Conservation (phyloP, 768 basidiomycete species). For the Boletus vinaceobasis region DNA sequence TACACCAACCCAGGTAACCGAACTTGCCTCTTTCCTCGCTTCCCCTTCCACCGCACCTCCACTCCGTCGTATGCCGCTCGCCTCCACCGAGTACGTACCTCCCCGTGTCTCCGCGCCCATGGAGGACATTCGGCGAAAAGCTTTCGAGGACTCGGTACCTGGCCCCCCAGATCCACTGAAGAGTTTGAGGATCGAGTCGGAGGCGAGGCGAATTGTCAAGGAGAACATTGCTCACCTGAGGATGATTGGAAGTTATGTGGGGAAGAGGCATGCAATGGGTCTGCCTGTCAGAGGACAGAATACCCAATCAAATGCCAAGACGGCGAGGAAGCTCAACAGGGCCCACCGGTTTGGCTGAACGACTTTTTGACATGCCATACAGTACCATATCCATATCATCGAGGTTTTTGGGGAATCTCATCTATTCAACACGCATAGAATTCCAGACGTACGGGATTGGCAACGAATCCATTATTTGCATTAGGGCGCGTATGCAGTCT, state of each 20-base stretch:
- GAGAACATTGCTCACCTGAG: conserved; percentile 92
- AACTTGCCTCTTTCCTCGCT: conserved; percentile 91
- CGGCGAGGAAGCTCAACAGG: conserved; percentile 87
- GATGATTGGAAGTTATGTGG: conserved; percentile 92
- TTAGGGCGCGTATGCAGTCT: background rate
- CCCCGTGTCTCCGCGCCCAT: conserved; percentile 39
- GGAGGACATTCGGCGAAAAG: conserved; percentile 26
- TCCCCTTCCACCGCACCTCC: conserved; percentile 75
- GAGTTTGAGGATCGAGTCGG: conserved; percentile 81
- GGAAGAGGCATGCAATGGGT: conserved; percentile 89
- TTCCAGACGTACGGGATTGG: background rate
- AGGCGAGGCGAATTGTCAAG: conserved; percentile 74
- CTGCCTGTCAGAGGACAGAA: conserved; percentile 94
- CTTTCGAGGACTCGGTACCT: conserved; percentile 35
- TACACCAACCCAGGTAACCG: conserved; percentile 82
- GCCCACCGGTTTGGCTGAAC: conserved; percentile 58
- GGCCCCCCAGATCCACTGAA: conserved; percentile 59
- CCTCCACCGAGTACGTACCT: conserved; percentile 49
- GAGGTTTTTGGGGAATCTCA: background rate
- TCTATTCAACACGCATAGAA: background rate
- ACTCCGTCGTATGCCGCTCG: conserved; percentile 65
- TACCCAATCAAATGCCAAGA: conserved; percentile 86
- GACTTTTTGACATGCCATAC: conserved; percentile 5
- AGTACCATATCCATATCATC: conserved; percentile 7
- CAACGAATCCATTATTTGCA: background rate